These are phyloP conservation scores for Apiotrichum sp. DNA, from an alignment of 1,284 basidiomycete species.

Conservation along the genomic window DNA sequence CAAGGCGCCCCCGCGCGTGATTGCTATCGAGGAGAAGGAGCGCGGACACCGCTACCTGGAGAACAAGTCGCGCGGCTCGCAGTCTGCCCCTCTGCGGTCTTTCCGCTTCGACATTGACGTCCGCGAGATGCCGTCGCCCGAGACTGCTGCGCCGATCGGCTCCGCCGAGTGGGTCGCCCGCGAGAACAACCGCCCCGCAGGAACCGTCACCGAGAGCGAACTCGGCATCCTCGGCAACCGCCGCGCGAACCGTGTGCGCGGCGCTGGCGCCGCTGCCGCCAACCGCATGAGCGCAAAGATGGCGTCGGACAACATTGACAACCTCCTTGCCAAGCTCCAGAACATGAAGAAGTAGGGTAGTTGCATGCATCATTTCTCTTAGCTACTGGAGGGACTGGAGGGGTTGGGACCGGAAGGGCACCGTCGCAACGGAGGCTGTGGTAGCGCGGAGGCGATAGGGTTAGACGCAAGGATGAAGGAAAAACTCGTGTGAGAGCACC, in stretches of 20 bases:
- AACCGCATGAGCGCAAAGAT: not conserved
- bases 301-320: not conserved
- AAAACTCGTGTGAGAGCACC: too few species aligned
- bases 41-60: not conserved
- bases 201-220: not conserved
- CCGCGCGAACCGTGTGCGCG: not conserved
- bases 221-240: slow-evolving; percentile 13
- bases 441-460: too few species aligned
- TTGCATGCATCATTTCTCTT: slow-evolving; percentile 4
- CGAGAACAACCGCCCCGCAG: slow-evolving; percentile 1
- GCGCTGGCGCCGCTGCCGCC: slow-evolving; percentile 2
- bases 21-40: slow-evolving; percentile 8
- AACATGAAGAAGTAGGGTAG: not conserved
- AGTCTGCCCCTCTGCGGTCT: slow-evolving; percentile 29
- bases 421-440: too few species aligned
- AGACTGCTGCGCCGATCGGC: slow-evolving; percentile 5
- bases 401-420: too few species aligned
- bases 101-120: slow-evolving; percentile 36
- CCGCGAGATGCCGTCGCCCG: slow-evolving; percentile 5
- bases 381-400: not conserved
- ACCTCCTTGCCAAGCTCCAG: slow-evolving; percentile 5
- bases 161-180: slow-evolving; percentile 11
- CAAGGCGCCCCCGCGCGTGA: slow-evolving; percentile 27
- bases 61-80: not conserved
- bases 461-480: too few species aligned